phyloP scores from a whole-genome alignment of 164 flowering plant genomes.

The Vitis amurensis region DNA sequence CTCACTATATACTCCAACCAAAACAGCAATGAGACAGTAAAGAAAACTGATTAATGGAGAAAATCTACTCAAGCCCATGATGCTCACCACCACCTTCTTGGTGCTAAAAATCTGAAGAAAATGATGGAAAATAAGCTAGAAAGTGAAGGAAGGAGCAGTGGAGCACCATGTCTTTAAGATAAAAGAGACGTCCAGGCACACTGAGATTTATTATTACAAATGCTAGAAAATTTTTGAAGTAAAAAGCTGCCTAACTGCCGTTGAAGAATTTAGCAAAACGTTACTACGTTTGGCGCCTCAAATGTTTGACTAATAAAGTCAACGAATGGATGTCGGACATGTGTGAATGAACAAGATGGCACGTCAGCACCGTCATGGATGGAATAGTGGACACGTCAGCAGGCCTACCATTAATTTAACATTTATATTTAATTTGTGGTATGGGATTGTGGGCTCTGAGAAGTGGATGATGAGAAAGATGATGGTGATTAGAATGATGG shows the following conservation, averaged over 20 bases:
- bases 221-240: background rate
- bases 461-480: constrained; percentile 41
- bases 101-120: background rate
- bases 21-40: constrained; percentile 20
- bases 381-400: constrained; percentile 43
- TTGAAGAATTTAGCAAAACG: constrained; percentile 25
- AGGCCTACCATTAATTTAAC: constrained; percentile 27
- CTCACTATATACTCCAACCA: constrained; percentile 7
- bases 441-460: constrained; percentile 16
- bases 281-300: constrained; percentile 48
- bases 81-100: background rate
- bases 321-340: constrained; percentile 25
- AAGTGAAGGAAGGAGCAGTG: background rate
- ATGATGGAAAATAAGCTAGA: background rate
- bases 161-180: background rate
- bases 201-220: background rate
- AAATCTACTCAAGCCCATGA: constrained; percentile 30
- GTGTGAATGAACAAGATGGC: constrained; percentile 18
- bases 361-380: constrained; percentile 9
- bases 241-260: constrained; percentile 60
- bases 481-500: background rate
- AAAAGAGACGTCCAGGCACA: no score
- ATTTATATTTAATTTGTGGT: background rate
- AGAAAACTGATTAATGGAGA: constrained; percentile 18
- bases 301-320: constrained; percentile 34